These are phyloP conservation scores for Erysiphe pulchra DNA, from an alignment of 2,329 filamentous ascomycete genomes.

Conservation along the genomic window DNA sequence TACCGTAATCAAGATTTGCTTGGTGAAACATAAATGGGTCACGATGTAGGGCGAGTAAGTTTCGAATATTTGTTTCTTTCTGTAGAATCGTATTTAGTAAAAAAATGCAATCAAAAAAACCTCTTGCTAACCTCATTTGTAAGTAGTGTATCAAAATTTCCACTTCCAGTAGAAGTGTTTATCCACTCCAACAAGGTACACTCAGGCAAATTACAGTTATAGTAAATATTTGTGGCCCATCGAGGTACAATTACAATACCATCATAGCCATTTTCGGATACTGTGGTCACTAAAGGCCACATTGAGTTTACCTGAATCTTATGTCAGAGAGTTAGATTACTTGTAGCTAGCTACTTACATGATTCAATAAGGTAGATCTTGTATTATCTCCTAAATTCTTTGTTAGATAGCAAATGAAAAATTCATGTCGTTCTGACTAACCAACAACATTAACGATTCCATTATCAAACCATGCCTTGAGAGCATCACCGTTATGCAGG, in stretches of 20 bases:
- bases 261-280: conserved; percentile 24
- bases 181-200: conserved; percentile 36
- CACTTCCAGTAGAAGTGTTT: conserved; percentile 27
- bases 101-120: background rate
- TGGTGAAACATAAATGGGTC: conserved; percentile 25
- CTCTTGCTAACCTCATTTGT: conserved; percentile 15
- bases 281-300: conserved; percentile 27
- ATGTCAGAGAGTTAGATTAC: background rate
- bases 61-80: conserved; percentile 25
- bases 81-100: background rate
- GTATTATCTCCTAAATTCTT: conserved; percentile 24
- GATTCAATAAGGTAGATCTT: conserved; percentile 24
- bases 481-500: conserved; percentile 34
- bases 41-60: conserved; percentile 24
- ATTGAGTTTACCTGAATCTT: conserved; percentile 13
- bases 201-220: conserved; percentile 23
- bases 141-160: conserved; percentile 25
- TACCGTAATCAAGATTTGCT: conserved; percentile 28
- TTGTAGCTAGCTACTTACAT: background rate
- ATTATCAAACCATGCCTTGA: conserved; percentile 29
- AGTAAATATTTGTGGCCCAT: conserved; percentile 15
- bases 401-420: background rate
- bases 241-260: conserved; percentile 30
- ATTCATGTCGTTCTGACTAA: background rate
- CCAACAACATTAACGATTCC: conserved; percentile 33